phyloP scores from a whole-genome alignment of 1,139 yeast species.

The Candida tunisiensis region DNA sequence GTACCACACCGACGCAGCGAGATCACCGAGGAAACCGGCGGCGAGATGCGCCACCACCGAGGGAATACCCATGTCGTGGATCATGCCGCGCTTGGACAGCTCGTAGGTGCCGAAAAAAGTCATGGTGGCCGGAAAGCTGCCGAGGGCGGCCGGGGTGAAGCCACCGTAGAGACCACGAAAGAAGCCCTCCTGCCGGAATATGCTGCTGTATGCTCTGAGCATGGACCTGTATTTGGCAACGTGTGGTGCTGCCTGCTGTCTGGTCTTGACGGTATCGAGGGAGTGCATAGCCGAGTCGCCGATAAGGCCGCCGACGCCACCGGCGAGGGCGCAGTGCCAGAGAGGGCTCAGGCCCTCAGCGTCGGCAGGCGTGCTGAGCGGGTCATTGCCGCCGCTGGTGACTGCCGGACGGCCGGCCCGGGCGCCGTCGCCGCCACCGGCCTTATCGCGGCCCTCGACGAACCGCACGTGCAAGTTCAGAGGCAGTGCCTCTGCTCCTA shows the following conservation, averaged over 20 bases:
- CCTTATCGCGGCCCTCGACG: too few species aligned
- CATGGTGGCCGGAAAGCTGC: constrained; percentile 79
- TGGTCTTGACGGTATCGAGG: constrained; percentile 84
- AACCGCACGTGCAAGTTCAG: too few species aligned
- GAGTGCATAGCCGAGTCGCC: constrained; percentile 95
- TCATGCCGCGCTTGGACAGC: constrained; percentile 51
- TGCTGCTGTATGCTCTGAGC: constrained; percentile 54
- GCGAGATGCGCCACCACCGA: constrained; percentile 67
- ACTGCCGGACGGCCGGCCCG: too few species aligned
- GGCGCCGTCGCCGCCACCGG: too few species aligned
- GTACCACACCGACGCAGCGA: constrained; percentile 77
- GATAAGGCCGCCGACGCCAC: constrained; percentile 87
- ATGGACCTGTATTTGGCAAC: constrained; percentile 49
- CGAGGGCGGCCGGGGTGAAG: constrained; percentile 77
- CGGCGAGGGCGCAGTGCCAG: constrained; percentile 32
- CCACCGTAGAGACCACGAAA: constrained; percentile 82
- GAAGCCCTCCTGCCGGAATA: constrained; percentile 69
- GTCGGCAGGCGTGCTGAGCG: too few species aligned
- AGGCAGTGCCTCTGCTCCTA: too few species aligned
- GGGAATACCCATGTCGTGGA: constrained; percentile 36
- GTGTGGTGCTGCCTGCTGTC: constrained; percentile 85
- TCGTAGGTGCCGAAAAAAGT: constrained; percentile 88
- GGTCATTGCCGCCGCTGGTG: too few species aligned
- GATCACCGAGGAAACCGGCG: constrained; percentile 85
- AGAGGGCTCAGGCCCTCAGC: constrained; percentile 5